Evolutionary conservation across 345 rosid genomes (phyloP), one percentile per base, ranked within the genome.

Genomic region (Erodium maritimum): DNA sequence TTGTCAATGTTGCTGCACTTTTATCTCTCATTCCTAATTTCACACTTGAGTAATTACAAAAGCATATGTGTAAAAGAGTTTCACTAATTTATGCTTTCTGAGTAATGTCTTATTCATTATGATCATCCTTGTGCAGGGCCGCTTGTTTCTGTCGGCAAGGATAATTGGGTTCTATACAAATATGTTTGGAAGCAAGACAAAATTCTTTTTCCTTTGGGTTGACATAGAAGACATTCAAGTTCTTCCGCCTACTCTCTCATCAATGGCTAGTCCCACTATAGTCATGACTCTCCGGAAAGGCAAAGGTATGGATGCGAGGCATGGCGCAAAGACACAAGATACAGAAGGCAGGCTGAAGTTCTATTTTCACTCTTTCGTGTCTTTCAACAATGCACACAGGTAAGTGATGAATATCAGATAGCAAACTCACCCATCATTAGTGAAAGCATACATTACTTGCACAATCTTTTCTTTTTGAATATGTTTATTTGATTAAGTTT

Each of bases 131-230:
- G 33, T 69, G 63, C 83, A 93, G 96, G 96, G 96, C 62, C 96
- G 95, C 37, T 79, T 88, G 56, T 93, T 91, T 75, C 80, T 93
- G 22, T 93, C 99, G 17, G 83, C 96, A 57, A 81, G 96, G 73
- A 85, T 86, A 54, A 85, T 93, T 73, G 99, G 99, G 58, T 93
- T 86, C 72, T 78, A 85, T 64, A 82, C 99, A 61, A 93, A 91
- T 67, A 73, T 93, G 69, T 93, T 93, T 70, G 91, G 99, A 45
- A 93, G 70, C 63, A 88, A 78, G 79, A 93, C 96, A 61, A 93
- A 83, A 57, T 93, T 93, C 67, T 93, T 86, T 74, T 88, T 93
- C 74, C 86, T 93, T 55, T 93, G 99, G 99, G 95, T 86, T 76
- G 96, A 91, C 74, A 82, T 88, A 22, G 98, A 88, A 62, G 95